Base-by-base conservation (phyloP, 2,329 filamentous ascomycete species). In the Phaeosphaeriaceae sp. region DNA sequence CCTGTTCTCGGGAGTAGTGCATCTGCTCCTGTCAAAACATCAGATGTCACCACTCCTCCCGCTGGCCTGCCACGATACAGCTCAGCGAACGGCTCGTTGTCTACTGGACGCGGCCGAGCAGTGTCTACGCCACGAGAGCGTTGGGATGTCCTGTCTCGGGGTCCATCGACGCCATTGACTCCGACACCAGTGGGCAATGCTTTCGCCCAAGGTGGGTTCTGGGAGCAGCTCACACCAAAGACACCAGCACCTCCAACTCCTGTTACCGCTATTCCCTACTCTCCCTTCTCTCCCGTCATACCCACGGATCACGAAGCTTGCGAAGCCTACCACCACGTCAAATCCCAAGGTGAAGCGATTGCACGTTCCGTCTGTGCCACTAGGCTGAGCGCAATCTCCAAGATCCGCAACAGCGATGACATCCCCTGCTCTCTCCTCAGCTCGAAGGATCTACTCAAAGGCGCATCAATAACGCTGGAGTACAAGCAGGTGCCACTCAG, bases 161-260 rank as follows among this genome's bases (percentile, higher is more conserved):
- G 61, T 0, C 63, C 63, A 7, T 45, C 54, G 17, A 68, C 61
- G 11, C 65, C 68, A 9, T 51, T 68, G 0, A 60, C 65, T 1
- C 55, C 63, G 2, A 57, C 53, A 7, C 56, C 61, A 4, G 11
- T 54, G 3, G 61, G 58, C 33, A 70, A 70, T 11, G 58, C 67
- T 1, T 71, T 71, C 46, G 58, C 60, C 1, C 51, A 41, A 20
- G 63, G 57, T 3, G 67, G 66, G 7, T 61, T 60, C 44, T 66
- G 66, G 67, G 62, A 56, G 19, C 58, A 51, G 20, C 55, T 63
- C 24, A 48, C 54, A 11, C 41, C 56, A 9, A 59, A 59, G 27
- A 58, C 49, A 13, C 47, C 31, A 9, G 31, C 60, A 11, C 36
- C 33, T 44, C 25, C 53, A 1, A 40, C 19, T 9, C 31, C 53